phyloP scores from a whole-genome alignment of 2,329 filamentous ascomycete genomes.

The Zopfia rhizophila region DNA sequence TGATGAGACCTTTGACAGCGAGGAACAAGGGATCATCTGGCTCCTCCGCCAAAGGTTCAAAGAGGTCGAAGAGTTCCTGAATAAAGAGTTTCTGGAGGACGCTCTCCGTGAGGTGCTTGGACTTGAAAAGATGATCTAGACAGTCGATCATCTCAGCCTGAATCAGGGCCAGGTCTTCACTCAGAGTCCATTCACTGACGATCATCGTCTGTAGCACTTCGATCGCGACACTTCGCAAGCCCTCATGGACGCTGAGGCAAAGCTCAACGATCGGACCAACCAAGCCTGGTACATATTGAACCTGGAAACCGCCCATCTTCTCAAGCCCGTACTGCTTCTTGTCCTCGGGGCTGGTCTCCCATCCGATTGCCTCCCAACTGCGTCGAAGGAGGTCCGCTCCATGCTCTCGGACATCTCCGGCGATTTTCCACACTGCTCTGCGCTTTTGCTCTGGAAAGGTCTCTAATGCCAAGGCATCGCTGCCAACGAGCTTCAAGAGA shows the following conservation, averaged over 20 bases:
- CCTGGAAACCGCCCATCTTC: constrained; percentile 95
- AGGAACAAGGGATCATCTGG: constrained; percentile 78
- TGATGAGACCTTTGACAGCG: constrained; percentile 81
- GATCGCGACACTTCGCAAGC: constrained; percentile 86
- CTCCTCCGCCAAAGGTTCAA: constrained; percentile 74
- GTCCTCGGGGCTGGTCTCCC: constrained; percentile 89
- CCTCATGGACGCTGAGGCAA: constrained; percentile 94
- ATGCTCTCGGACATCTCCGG: constrained; percentile 91
- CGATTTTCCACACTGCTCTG: constrained; percentile 97
- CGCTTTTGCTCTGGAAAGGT: constrained; percentile 98
- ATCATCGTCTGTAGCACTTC: constrained; percentile 98
- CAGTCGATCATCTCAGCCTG: constrained; percentile 98
- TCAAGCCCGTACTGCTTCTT: constrained; percentile 78
- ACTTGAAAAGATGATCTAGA: constrained; percentile 88
- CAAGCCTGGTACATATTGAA: constrained; percentile 94
- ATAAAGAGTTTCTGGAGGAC: constrained; percentile 94
- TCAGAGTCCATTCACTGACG: constrained; percentile 96
- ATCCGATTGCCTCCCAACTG: constrained; percentile 96
- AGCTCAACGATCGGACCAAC: constrained; percentile 93
- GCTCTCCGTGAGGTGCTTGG: constrained; percentile 85
- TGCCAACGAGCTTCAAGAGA: constrained; percentile 87
- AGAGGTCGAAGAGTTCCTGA: constrained; percentile 82
- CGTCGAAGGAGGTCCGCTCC: constrained; percentile 85
- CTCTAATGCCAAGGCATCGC: constrained; percentile 87
- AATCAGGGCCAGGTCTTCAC: constrained; percentile 88